Base-by-base conservation (phyloP, 2,329 filamentous ascomycete genomes). In the Beauveria pseudobassiana region DNA sequence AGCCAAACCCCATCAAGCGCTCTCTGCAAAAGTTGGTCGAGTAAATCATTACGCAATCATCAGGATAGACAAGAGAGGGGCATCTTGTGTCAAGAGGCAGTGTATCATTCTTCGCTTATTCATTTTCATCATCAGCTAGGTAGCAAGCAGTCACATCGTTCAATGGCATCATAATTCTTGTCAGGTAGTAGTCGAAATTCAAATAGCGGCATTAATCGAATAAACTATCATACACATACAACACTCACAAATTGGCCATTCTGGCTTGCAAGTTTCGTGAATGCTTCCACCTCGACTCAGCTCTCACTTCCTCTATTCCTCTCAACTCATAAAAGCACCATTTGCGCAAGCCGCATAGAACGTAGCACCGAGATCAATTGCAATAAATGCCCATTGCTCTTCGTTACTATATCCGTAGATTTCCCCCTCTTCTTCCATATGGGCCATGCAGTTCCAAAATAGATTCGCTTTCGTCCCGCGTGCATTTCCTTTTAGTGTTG, bases 1-100 rank as follows among this genome's bases (percentile, higher is more conserved):
- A 80, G 67, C 83, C 83, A 2, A 74, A 73, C 34, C 66, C 69
- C 30, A 68, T 71, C 20, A 69, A 68, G 50, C 60, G 49, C 45
- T 50, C 50, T 22, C 6, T 48, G 16, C 38, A 60, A 24, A 20
- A 10, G 5, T 12, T 48, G 38, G 45, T 16, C 24, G 12, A 30
- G 16, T 54, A 14, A 42, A 28, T 56, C 53, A 24, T 75, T 63
- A 61, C 62, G 63, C 64, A 63, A 60, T 53, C 14, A 50, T 48
- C 14, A 40, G 22, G 18, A 12, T 38, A 24, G 6, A 34, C 30
- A 42, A 8, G 5, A 20, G 20, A 16, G 45, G 50, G 26, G 22
- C 56, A 16, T 20, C 38, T 43, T 34, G 8, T 12, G 26, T 22
- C 5, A n/a, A 22, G 20, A 16, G 20, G 42, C 14, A 3, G 14